These are phyloP conservation scores for Barnettozyma salicaria DNA, from an alignment of 805 yeast genomes.

Conservation along the genomic window DNA sequence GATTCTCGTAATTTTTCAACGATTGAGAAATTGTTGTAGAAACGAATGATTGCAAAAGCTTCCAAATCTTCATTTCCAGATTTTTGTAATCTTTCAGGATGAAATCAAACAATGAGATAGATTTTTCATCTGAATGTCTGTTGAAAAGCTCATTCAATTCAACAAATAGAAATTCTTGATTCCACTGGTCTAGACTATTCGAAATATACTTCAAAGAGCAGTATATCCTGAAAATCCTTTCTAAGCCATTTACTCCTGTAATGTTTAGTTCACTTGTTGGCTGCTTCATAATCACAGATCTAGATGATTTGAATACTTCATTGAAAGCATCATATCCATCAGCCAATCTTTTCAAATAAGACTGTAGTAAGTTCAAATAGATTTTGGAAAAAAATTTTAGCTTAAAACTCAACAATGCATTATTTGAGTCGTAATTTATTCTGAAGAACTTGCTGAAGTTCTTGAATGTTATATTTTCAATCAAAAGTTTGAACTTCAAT, in stretches of 20 bases:
- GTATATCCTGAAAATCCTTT: slow-evolving; percentile 25
- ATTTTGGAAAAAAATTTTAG: slow-evolving; percentile 40
- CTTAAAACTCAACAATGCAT: slow-evolving; percentile 39
- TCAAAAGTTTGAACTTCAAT: slow-evolving; percentile 35
- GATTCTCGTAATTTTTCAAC: slow-evolving; percentile 28
- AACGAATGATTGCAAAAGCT: slow-evolving; percentile 28
- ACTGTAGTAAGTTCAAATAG: slow-evolving; percentile 36
- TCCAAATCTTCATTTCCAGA: slow-evolving; percentile 27
- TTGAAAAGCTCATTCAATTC: slow-evolving; percentile 23
- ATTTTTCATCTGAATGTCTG: slow-evolving; percentile 13
- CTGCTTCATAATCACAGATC: slow-evolving; percentile 8
- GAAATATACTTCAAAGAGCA: slow-evolving; percentile 22
- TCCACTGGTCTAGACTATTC: slow-evolving; percentile 20
- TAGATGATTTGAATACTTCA: slow-evolving; percentile 18
- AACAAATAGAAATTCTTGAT: slow-evolving; percentile 24
- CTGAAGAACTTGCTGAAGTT: slow-evolving; percentile 25
- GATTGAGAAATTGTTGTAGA: slow-evolving; percentile 26
- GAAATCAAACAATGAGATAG: slow-evolving; percentile 27
- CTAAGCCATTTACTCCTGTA: slow-evolving; percentile 24
- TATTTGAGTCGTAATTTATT: slow-evolving; percentile 27
- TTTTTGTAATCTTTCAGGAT: slow-evolving; percentile 25
- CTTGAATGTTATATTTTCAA: slow-evolving; percentile 38
- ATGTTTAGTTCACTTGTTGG: slow-evolving; percentile 17
- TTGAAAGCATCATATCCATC: slow-evolving; percentile 27
- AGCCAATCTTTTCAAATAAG: slow-evolving; percentile 29